Evolutionary conservation across 129 eudicot genomes (phyloP), one percentile per base, ranked within the genome.

Genomic region (Flaveria bidentis): DNA sequence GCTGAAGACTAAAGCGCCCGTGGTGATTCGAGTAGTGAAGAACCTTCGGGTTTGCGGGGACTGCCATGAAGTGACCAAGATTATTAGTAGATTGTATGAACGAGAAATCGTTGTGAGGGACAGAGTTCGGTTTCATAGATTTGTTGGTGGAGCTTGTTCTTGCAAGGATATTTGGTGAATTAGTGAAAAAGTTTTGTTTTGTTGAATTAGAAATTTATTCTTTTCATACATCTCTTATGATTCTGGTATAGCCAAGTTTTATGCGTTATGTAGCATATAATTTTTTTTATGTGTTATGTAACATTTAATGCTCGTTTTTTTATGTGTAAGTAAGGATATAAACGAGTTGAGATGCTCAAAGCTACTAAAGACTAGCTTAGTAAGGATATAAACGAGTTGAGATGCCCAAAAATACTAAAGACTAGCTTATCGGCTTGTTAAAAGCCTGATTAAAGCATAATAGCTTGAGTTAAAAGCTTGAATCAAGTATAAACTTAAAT

Each of bases 11-110:
- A 78, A 68, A 68, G 81, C 89, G 2, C 87, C 91, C 0, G 74
- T 50, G 0, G 87, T 86, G 61, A 89, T 89, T 74, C 73, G 95
- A 71, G 51, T 89, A n/a, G 84, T 82, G 62, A 89, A 89, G 78
- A 89, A 89, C 65, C 87, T 89, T 4, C 75, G 91, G 57, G 91
- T 85, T 42, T 89, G 95, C 69, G 84, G 16, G 0, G 95, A 89
- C 55, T 89, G 95, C 73, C 91, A 89, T 86, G 91, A 89, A 82
- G 95, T 89, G 61, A 89, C 87, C 15, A 89, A 89, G 87, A 86
- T 73, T 44, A 84, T 89, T 28, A 89, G 95, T 33, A 80, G 26
- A 69, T 30, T 86, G 42, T 89, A 89, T 70, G 81, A 51, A 25
- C 76, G 91, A 72, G 95, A 86, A 71, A 89, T 89, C 39, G 25